These are phyloP conservation scores for Lachnellula hyalina DNA, from an alignment of 2,329 filamentous ascomycete genomes.

Conservation along the genomic window DNA sequence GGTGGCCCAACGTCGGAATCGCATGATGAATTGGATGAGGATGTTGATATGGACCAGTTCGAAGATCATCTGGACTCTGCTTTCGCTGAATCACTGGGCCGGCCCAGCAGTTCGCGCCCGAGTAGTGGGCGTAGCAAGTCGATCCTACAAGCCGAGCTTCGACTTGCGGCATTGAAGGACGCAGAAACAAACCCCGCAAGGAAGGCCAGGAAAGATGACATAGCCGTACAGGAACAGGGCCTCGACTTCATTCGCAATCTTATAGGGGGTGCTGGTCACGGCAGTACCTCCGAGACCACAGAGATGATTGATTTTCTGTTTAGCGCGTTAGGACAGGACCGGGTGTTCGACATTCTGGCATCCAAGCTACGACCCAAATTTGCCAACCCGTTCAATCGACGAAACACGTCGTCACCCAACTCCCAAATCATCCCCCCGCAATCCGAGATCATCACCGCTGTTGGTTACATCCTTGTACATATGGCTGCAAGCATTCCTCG, in stretches of 20 bases:
- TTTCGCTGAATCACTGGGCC: slow-evolving; percentile 17
- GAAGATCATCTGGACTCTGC: slow-evolving; percentile 35
- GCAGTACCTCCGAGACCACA: slow-evolving; percentile 45
- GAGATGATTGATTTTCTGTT: slow-evolving; percentile 86
- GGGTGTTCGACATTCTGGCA: slow-evolving; percentile 74
- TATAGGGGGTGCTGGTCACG: slow-evolving; percentile 57
- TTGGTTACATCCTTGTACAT: slow-evolving; percentile 80
- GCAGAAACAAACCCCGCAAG: slow-evolving; percentile 63
- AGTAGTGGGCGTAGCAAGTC: slow-evolving; percentile 29
- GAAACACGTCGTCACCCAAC: slow-evolving; percentile 36
- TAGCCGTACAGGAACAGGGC: slow-evolving; percentile 84
- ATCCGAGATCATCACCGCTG: slow-evolving; percentile 67
- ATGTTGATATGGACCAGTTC: slow-evolving; percentile 50
- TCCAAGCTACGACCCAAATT: slow-evolving; percentile 66
- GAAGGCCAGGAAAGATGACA: slow-evolving; percentile 69
- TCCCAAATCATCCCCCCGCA: slow-evolving; percentile 51
- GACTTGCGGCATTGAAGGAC: slow-evolving; percentile 51
- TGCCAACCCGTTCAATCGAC: slow-evolving; percentile 48
- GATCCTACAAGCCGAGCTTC: slow-evolving; percentile 45
- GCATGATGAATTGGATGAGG: slow-evolving; percentile 48
- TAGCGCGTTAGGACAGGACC: slow-evolving; percentile 65
- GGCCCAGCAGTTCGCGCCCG: slow-evolving; percentile 19
- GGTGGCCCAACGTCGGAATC: slow-evolving; percentile 5
- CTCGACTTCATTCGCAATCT: slow-evolving; percentile 88
- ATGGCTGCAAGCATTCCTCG: slow-evolving; percentile 75